Percentiles rank a stretch among this genome's conserved stretches.
Conservation (phyloP, 78 protist genomes). For the slime mould (Dictyostelium discoideum) region DNA sequence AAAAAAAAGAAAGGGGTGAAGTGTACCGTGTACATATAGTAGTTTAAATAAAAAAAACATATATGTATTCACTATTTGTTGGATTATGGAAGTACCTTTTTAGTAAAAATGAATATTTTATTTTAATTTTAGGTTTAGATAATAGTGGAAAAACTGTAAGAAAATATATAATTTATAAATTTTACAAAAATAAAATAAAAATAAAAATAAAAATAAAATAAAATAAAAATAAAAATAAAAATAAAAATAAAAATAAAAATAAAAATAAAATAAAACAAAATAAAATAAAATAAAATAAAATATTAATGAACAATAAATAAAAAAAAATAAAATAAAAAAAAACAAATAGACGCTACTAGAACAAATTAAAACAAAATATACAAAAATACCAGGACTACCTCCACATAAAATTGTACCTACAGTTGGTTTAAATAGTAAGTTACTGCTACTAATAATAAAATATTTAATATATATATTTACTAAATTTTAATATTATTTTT, state of each 20-base stretch:
- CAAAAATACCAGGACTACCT: slow-evolving; percentile 72
- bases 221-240: too few relatives aligned
- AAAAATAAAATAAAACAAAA: too few relatives aligned
- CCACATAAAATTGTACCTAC: slow-evolving; percentile 58
- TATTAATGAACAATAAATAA: too few relatives aligned
- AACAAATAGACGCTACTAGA: slow-evolving; percentile 70
- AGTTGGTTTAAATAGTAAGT: slow-evolving; percentile 77
- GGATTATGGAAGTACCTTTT: slow-evolving; percentile 83
- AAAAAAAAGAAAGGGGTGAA: neutral
- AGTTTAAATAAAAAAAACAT: slow-evolving; percentile 1
- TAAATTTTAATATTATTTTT: neutral
- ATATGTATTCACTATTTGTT: slow-evolving; percentile 75
- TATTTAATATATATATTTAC: neutral
- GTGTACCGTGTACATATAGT: slow-evolving; percentile 4
- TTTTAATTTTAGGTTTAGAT: slow-evolving; percentile 84
- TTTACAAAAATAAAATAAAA: too few relatives aligned
- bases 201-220: too few relatives aligned
- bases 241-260: too few relatives aligned
- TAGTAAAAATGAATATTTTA: slow-evolving; percentile 80
- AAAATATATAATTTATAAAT: neutral
- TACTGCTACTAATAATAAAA: neutral
- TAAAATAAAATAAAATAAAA: too few relatives aligned
- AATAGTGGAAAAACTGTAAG: slow-evolving; percentile 87
- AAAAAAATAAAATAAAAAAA: too few relatives aligned
- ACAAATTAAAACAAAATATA: slow-evolving; percentile 70